Percentiles rank a stretch among this genome's conserved stretches.
Conservation (phyloP, 1,284 basidiomycete species). For the Puccinia polysora region DNA sequence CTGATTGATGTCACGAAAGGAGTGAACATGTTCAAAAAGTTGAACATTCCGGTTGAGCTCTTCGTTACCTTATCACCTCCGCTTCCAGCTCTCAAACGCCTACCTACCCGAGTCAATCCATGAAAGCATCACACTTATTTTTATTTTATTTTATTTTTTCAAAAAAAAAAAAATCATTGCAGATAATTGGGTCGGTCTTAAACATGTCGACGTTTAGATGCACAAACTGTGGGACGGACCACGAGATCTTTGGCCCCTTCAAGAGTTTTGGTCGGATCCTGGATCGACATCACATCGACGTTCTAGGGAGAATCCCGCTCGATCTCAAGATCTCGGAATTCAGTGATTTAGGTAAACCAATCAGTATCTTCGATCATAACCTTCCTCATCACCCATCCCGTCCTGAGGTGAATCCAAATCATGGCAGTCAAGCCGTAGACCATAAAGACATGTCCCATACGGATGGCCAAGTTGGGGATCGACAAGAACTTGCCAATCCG, state of each 20-base stretch:
- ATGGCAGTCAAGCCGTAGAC: too few relatives aligned
- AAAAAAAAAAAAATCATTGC: constrained; percentile 2
- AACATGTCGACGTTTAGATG: constrained; percentile 90
- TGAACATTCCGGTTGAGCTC: constrained; percentile 69
- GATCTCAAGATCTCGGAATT: constrained; percentile 69
- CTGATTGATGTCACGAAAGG: constrained; percentile 88
- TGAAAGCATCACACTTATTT: background rate
- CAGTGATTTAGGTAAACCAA: constrained; percentile 66
- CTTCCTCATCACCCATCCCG: background rate
- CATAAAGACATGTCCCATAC: background rate
- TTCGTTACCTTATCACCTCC: background rate
- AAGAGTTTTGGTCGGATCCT: constrained; percentile 66
- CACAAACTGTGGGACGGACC: constrained; percentile 65
- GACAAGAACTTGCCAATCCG: background rate
- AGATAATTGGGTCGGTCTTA: constrained; percentile 83
- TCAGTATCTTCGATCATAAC: constrained; percentile 44
- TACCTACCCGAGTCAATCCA: background rate
- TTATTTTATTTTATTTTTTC: background rate
- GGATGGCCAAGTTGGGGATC: background rate
- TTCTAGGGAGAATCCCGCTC: constrained; percentile 81
- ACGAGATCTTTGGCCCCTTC: constrained; percentile 74
- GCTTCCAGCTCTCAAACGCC: background rate
- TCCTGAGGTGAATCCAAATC: background rate
- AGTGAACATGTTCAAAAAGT: constrained; percentile 85
- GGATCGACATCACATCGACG: constrained; percentile 60